Percentiles rank a stretch among this genome's conserved stretches.
phyloP scores from a whole-genome alignment of 2,329 filamentous ascomycete species.

The Pseudocercospora vitis region DNA sequence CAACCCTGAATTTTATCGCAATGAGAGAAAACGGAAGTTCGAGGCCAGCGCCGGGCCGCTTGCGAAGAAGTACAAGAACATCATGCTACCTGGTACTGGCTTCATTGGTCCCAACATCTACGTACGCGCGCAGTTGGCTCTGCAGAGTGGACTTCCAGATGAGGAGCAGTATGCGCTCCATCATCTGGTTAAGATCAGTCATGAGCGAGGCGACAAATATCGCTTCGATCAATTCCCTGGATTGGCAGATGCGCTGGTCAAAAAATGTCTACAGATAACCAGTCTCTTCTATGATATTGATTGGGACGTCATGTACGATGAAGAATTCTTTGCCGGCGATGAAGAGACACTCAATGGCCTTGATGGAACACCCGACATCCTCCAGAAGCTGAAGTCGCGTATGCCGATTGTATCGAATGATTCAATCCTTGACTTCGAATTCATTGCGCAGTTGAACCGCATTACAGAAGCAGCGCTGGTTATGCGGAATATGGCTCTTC shows the following conservation, averaged over 20 bases:
- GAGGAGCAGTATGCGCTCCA: slow-evolving; percentile 93
- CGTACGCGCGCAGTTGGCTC: slow-evolving; percentile 77
- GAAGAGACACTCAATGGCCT: slow-evolving; percentile 63
- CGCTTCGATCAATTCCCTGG: slow-evolving; percentile 89
- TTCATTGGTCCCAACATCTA: slow-evolving; percentile 81
- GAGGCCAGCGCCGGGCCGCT: slow-evolving; percentile 44
- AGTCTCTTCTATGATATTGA: slow-evolving; percentile 77
- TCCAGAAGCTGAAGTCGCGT: slow-evolving; percentile 69
- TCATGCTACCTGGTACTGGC: slow-evolving; percentile 65
- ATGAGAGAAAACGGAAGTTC: slow-evolving; percentile 52
- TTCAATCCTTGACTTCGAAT: slow-evolving; percentile 68
- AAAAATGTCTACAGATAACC: slow-evolving; percentile 77
- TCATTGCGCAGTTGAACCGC: slow-evolving; percentile 69
- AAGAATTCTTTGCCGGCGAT: slow-evolving; percentile 52
- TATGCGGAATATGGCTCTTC: slow-evolving; percentile 92
- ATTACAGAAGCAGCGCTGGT: slow-evolving; percentile 85
- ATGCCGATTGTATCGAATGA: slow-evolving; percentile 61
- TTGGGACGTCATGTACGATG: slow-evolving; percentile 73
- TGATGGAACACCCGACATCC: slow-evolving; percentile 66
- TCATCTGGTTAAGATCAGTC: slow-evolving; percentile 92
- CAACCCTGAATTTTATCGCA: slow-evolving; percentile 67
- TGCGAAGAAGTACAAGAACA: slow-evolving; percentile 50
- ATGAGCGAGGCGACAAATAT: slow-evolving; percentile 92
- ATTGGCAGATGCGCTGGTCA: slow-evolving; percentile 81
- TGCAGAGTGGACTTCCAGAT: slow-evolving; percentile 73